Base-by-base conservation (phyloP, 202 grass and related monocot genomes). In the Zizania palustris region DNA sequence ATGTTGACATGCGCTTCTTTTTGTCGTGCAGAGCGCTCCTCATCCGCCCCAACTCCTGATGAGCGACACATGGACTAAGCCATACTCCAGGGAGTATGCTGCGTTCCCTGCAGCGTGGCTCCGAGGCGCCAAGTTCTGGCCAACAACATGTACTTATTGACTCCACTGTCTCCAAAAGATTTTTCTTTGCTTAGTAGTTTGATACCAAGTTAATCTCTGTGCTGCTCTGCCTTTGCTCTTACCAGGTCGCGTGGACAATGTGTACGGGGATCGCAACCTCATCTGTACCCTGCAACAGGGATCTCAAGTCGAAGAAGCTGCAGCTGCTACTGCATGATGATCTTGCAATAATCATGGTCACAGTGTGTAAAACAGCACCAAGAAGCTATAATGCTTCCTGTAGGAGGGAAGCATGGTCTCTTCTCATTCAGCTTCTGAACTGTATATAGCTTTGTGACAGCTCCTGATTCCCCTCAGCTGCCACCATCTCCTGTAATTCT, bases 241-340 rank as follows among this genome's bases (percentile, higher is more conserved):
- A 12, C 15, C 39, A 99, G 96, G 92, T 39, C 96, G 96, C 19
- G 87, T 99, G 76, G 92, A 99, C 87, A 99, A 99, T 36, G 96
- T 99, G 80, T 99, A 99, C 28, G 96, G 96, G 5, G 96, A 99
- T 42, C 91, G 96, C 43, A 96, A 99, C 71, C 91, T 99, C 71
- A 82, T 93, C 70, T 96, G 85, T 83, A 99, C 96, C 48, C 96
- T 96, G 75, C 89, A 89, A 21, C 91, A 89, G 12, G 89, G 81
- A 11, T 81, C 91, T 49, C 87, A 96, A 83, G 91, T 93, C 81
- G 96, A 99, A 76, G 92, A 99, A 87, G 92, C 87, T 63, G 89
- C 96, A 9, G 91, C 91, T 62, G 96, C 96, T 45, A 92, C 87
- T 40, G 96, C 96, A 7, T 99, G 87, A 12, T 93, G 87, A 88